Evolutionary conservation across 2,329 filamentous ascomycete species (phyloP), one percentile per base, ranked within the genome.

Genomic region (Aspergillus alliaceus): DNA sequence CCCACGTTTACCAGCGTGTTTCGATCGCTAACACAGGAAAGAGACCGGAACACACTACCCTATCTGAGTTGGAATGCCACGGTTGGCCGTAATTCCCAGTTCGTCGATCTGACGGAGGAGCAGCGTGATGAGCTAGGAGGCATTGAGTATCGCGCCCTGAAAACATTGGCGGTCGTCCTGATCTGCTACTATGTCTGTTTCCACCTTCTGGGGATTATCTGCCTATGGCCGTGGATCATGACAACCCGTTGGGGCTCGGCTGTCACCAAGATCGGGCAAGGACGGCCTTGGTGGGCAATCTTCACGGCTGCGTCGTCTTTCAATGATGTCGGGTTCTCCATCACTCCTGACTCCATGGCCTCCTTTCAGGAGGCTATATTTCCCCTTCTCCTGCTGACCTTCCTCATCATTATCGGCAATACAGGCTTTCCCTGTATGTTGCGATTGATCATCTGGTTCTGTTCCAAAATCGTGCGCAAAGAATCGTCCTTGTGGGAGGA

Each of bases 41-140:
- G 65, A 49, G 69, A 73, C 1, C 68, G 65, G 6, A 79, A 85
- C 25, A 81, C 82, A 1, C 90, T 91, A 78, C 95, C 95, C 0
- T 99, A 99, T 72, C 83, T 99, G 51, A 97, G 91, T 73, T 98
- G 91, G 84, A 88, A 93, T 58, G 91, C 95, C 2, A 99, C 95
- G 0, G 84, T 97, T 53, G 93, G 90, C 24, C 87, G 95, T 61
- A 99, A 99, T 72, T 98, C 93, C 11, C 89, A 90, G 35, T 99
- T 98, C 69, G 83, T 95, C 12, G 91, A 93, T 64, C 75, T 99
- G 62, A 90, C 89, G 0, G 89, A 96, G 64, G 91, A 95, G 62
- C 92, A 99, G 75, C 86, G 95, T 63, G 93, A 99, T 70, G 95
- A 99, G 74, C 79, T 99, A 2, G 95, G 95, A 11, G 95, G 95